phyloP scores from a whole-genome alignment of 83 land plant species.

The Picea mariana region DNA sequence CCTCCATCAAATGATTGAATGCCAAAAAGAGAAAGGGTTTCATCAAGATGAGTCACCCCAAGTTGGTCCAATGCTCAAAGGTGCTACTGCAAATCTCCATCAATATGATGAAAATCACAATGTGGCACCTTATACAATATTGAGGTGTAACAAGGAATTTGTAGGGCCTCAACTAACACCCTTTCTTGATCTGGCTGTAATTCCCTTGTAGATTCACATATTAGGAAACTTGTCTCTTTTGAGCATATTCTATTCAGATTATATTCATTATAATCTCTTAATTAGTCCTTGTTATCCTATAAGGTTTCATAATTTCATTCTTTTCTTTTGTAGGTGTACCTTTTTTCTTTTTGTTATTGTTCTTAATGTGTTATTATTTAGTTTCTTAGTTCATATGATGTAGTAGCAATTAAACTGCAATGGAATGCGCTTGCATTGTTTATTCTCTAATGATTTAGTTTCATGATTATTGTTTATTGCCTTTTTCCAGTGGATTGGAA shows the following conservation, averaged over 20 bases:
- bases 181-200: neutral
- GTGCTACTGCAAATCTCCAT: too few species aligned
- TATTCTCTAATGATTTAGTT: neutral
- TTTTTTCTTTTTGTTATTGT: neutral
- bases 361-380: neutral
- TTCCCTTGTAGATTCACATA: too few species aligned
- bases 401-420: neutral
- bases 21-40: too few species aligned
- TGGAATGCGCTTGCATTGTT: neutral
- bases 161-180: neutral
- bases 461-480: neutral
- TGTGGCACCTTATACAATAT: too few species aligned
- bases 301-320: neutral
- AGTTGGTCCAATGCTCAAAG: too few species aligned
- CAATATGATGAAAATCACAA: too few species aligned
- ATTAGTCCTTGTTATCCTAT: neutral
- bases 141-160: neutral
- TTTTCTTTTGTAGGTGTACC: too few species aligned
- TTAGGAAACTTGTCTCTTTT: too few species aligned
- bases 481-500: slow-evolving; percentile 78
- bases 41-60: too few species aligned
- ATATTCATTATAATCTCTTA: neutral
- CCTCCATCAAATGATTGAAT: too few species aligned
- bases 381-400: neutral
- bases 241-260: neutral